Percentiles rank a stretch among this genome's conserved stretches.
phyloP scores from a whole-genome alignment of 768 basidiomycete species.

The Paxillus involutus region DNA sequence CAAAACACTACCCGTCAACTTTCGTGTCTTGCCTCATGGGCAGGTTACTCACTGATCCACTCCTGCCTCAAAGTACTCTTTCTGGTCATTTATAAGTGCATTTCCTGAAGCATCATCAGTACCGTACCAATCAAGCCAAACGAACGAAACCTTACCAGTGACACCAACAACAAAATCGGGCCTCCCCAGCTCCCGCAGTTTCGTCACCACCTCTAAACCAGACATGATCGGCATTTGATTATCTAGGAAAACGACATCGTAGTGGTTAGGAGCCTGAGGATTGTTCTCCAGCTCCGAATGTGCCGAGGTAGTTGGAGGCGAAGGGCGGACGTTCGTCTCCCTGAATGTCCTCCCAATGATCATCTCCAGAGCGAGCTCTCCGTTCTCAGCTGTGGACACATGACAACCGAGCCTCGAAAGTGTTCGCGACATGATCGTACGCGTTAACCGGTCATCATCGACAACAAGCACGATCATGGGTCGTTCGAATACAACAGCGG shows the following conservation, averaged over 20 bases:
- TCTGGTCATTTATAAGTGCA: constrained; percentile 60
- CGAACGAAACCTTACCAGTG: constrained; percentile 47
- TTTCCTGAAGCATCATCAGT: constrained; percentile 42
- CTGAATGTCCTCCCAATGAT: constrained; percentile 44
- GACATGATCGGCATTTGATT: constrained; percentile 87
- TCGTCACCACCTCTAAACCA: constrained; percentile 66
- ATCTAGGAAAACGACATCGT: constrained; percentile 53
- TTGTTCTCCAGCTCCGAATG: background rate
- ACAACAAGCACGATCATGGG: constrained; percentile 73
- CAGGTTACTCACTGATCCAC: constrained; percentile 60
- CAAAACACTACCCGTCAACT: constrained; percentile 7
- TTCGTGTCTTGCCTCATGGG: no score
- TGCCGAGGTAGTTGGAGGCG: background rate
- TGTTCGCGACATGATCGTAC: constrained; percentile 78
- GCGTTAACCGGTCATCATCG: constrained; percentile 80
- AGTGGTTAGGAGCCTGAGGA: constrained; percentile 12
- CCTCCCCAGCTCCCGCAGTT: constrained; percentile 63
- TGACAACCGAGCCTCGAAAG: constrained; percentile 75
- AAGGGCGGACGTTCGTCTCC: background rate
- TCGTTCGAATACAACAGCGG: constrained; percentile 39
- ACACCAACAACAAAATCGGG: constrained; percentile 82
- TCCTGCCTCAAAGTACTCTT: constrained; percentile 74
- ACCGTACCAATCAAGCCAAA: background rate
- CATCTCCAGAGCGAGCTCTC: constrained; percentile 72
- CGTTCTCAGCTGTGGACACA: constrained; percentile 84